Evolutionary conservation across 139 green algal genomes (phyloP), one percentile per base, ranked within the genome.

Genomic region (Helicosporidium sp.): DNA sequence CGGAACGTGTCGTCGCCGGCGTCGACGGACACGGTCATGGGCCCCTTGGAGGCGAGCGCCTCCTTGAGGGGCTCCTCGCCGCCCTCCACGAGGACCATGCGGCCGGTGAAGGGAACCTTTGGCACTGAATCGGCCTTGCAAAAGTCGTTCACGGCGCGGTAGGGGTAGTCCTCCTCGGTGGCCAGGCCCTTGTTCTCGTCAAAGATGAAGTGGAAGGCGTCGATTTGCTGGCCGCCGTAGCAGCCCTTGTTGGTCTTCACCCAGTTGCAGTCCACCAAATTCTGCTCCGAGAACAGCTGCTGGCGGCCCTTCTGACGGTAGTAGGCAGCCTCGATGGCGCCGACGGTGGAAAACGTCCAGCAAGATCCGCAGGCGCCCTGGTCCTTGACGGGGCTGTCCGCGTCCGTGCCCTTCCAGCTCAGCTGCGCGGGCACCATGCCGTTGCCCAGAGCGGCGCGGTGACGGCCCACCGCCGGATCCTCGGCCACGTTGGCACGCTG

Each of bases 231-330:
- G 24, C 60, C 65, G 20, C 48, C 51, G 41, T 58, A 54, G 53
- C 69, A 74, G 34, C 51, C 69, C 17, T 42, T 61, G 53, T 70
- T 72, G 44, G 47, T 47, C 12, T 28, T 20, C 33, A 65, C 57
- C 63, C 64, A 77, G 35, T 33, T 51, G 56, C 70, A 79, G 64
- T 79, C 70, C n/a, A 79, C 46, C 17, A 79, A 37, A 28, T 70
- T 33, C 49, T 77, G 67, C 59, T 79, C 70, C 8, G 49, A 66
- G 27, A 79, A 52, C 43, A 74, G 46, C 47, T 53, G 43, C 55
- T 66, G 64, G 35, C 50, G 56, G 24, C 64, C 70, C 1, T 60
- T 72, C 40, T 42, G 33, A 4, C 61, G 51, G 44, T 33, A 72
- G 41, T 61, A 61, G 1, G 68, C 68, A 7, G 65, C 40, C 48